Evolutionary conservation across 768 basidiomycete species (phyloP).

Genomic region (Mycena albidolilacea): DNA sequence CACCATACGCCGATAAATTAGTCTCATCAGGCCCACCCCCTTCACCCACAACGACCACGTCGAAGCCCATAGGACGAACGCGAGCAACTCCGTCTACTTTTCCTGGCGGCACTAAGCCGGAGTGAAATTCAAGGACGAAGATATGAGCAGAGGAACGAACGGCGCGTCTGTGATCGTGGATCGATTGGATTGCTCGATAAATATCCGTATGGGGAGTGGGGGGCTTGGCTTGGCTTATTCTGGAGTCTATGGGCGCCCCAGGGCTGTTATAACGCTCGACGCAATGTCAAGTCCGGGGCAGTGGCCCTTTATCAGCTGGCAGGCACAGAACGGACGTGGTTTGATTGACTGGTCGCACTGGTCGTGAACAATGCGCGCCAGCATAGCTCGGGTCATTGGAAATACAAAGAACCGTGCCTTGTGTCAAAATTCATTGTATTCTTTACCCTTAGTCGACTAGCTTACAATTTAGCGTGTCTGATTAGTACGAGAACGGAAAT

Average conservation of each 20-base stretch:
- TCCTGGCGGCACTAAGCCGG: no score
- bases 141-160: background rate
- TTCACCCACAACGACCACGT: constrained; percentile 82
- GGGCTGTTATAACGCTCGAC: constrained; percentile 30
- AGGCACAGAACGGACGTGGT: constrained; percentile 15
- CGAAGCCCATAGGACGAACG: constrained; percentile 59
- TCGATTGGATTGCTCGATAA: constrained; percentile 7
- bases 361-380: constrained; percentile 14
- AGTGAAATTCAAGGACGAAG: no score
- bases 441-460: constrained; percentile 13
- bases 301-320: constrained; percentile 31
- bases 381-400: background rate
- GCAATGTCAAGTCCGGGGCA: constrained; percentile 22
- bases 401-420: constrained; percentile 23
- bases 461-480: constrained; percentile 7
- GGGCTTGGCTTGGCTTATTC: background rate
- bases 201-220: background rate
- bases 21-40: constrained; percentile 94
- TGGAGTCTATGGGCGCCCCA: constrained; percentile 2
- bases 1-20: constrained; percentile 86
- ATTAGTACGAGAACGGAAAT: constrained; percentile 1
- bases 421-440: constrained; percentile 10
- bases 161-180: constrained; percentile 31
- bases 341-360: constrained; percentile 31
- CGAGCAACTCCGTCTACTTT: constrained; percentile 8